A percentile compares a stretch with the other conserved stretches of the same genome.
Evolutionary conservation across 768 basidiomycete genomes (phyloP).

Genomic region (Xerocomus spinulosus): DNA sequence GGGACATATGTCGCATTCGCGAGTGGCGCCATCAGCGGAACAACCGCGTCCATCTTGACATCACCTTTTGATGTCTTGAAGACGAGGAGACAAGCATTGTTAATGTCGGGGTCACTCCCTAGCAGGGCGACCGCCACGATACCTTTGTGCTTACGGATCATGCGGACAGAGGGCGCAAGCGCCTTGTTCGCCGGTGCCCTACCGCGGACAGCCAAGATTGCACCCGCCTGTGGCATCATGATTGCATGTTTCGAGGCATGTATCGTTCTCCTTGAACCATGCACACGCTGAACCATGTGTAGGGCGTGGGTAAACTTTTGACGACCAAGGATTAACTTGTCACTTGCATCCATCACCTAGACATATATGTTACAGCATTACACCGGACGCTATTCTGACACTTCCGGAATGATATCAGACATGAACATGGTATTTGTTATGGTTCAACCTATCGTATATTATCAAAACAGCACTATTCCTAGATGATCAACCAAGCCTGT

Average conservation of each 20-base stretch:
- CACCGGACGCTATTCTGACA: too few species aligned
- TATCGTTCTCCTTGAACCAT: conserved; percentile 6
- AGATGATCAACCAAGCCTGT: conserved; percentile 55
- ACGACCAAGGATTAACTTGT: conserved; percentile 23
- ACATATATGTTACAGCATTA: conserved; percentile 26
- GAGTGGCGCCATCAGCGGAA: conserved; percentile 89
- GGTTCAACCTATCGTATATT: conserved; percentile 6
- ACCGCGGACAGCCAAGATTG: conserved; percentile 91
- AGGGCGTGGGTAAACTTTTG: conserved; percentile 61
- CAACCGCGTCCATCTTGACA: conserved; percentile 78
- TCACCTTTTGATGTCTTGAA: conserved; percentile 97
- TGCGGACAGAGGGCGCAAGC: conserved; percentile 70
- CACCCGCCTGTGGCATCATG: conserved; percentile 98
- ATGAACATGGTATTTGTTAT: conserved; percentile 22
- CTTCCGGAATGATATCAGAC: conserved; percentile 14
- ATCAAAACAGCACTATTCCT: neutral
- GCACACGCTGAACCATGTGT: conserved; percentile 6
- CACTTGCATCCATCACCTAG: conserved; percentile 20
- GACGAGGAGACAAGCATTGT: conserved; percentile 82
- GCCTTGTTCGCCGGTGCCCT: conserved; percentile 81
- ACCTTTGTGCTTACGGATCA: conserved; percentile 61
- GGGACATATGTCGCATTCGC: conserved; percentile 75
- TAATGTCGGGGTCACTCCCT: conserved; percentile 53
- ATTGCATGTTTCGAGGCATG: conserved; percentile 90
- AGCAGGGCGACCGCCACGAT: conserved; percentile 46